Base-by-base conservation (phyloP, 768 basidiomycete species). In the Dentipellis fragilis region DNA sequence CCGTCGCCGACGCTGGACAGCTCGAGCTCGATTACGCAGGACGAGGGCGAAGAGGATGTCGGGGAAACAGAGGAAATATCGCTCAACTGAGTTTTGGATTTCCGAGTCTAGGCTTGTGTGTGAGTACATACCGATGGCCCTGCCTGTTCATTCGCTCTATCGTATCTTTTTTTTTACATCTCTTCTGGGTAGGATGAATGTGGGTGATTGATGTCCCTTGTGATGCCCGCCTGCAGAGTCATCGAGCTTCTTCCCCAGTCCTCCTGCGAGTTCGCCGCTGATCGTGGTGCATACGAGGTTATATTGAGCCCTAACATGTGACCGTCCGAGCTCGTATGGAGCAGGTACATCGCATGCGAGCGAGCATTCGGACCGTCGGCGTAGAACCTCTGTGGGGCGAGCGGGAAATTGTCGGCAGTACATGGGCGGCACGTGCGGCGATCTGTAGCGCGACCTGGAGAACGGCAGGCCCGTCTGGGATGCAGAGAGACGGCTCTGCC, bases 31-130 rank as follows among this genome's bases (percentile, higher is more conserved):
- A 39, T 68, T 56, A 62, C 54, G 9, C 62, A 68, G 19, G 84
- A 81, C 35, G 78, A 83, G 9, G 78, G 67, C 0, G 86, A 87
- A 38, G 87, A 87, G 52, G 89, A 89, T 34, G 77, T 89, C 48
- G 89, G 87, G 0, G 85, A 85, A 66, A 89, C 85, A 5, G 87
- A 80, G 35, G 88, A 89, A 62, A 85, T 88, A 14, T 69, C 69
- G 14, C 55, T 71, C 19, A 69, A 64, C 39, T 64, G 56, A 57
- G 52, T 14, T 52, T 14, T 23, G 17, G 14, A 39, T 54, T 29
- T 23, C 29, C 29, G 29, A 29, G 29, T 29, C 29, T 29, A 29
- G 29, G 29, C 29, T 29, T 29, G 34, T 19, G 42, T 16, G 17
- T 52, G 35, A 52, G 34, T 52, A 17, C 52, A 12, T 42, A 16